phyloP scores from a whole-genome alignment of 2,329 filamentous ascomycete species.

The Fusarium anthophilum region DNA sequence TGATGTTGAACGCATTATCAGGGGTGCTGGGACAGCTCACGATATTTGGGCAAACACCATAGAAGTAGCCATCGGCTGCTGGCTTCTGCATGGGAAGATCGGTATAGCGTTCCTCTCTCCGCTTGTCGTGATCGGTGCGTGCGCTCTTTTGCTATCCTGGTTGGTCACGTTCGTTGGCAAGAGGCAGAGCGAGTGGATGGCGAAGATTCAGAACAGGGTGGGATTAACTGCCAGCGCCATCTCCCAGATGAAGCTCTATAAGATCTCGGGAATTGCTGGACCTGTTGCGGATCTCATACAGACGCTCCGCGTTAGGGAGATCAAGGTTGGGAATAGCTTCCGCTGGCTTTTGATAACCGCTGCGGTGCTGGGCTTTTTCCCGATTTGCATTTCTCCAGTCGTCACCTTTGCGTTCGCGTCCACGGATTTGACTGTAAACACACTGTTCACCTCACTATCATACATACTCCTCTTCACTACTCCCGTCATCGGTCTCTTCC shows the following conservation, averaged over 20 bases:
- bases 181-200: slow-evolving; percentile 50
- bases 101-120: slow-evolving; percentile 59
- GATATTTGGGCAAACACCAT: slow-evolving; percentile 53
- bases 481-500: slow-evolving; percentile 47
- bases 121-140: slow-evolving; percentile 52
- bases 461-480: slow-evolving; percentile 48
- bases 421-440: slow-evolving; percentile 36
- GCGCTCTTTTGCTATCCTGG: slow-evolving; percentile 28
- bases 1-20: slow-evolving; percentile 55
- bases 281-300: slow-evolving; percentile 45
- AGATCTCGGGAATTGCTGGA: slow-evolving; percentile 44
- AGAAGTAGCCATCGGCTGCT: slow-evolving; percentile 57
- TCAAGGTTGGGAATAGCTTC: slow-evolving; percentile 41
- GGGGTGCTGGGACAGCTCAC: slow-evolving; percentile 49
- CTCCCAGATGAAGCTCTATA: slow-evolving; percentile 47
- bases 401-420: slow-evolving; percentile 47
- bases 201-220: slow-evolving; percentile 47
- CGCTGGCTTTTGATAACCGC: slow-evolving; percentile 40
- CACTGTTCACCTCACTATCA: slow-evolving; percentile 48
- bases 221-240: slow-evolving; percentile 45
- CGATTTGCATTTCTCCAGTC: slow-evolving; percentile 48
- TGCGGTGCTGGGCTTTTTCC: slow-evolving; percentile 45
- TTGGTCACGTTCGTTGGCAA: slow-evolving; percentile 24
- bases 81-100: slow-evolving; percentile 57
- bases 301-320: slow-evolving; percentile 42